Evolutionary conservation across 257 asterid genomes (phyloP), one percentile per base, ranked within the genome.

Genomic region (Fraxinus americana): DNA sequence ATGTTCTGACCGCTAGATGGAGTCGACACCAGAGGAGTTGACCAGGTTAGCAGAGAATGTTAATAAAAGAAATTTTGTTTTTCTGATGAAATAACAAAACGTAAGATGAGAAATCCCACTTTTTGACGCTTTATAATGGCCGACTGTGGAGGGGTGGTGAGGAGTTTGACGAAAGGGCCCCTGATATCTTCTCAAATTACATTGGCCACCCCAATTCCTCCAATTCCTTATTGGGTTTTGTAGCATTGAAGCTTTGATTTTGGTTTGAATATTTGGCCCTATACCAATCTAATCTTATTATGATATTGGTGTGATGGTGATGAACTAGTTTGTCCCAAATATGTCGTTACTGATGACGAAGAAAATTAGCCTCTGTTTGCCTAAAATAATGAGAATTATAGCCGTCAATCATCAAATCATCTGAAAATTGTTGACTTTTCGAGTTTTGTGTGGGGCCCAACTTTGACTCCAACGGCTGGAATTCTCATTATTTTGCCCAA

Each of bases 1-100:
- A 48, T 25, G 74, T 50, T 27, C 39, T 30, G 82, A 8, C 38
- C 59, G 80, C 36, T 82, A 74, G 76, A 79, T n/a, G 79, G 76
- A 78, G 74, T 67, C 79, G 67, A 63, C 66, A 84, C 68, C 82
- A 83, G 78, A 75, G 75, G 81, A 85, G 88, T 79, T 86, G 88
- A 82, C 75, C 84, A 76, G 82, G 73, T 57, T 50, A 77, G 79
- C 29, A 65, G 78, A 63, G 67, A 41, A 70, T 2, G 30, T 2
- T 21, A 21, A 59, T 59, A 23, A 59, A 59, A 59, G 19, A 21
- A 21, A 59, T 16, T 2, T 73, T 27, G 16, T 39, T 29, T 39
- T 12, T 41, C 13, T 19, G 7, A 34, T 34, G 23, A 3, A 70
- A 17, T 39, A 17, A n/a, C 25, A 13, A 10, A 70, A 70, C 8